Percentiles rank a stretch among this genome's conserved stretches.
Evolutionary conservation across 192 early-diverging fungal species (phyloP).

Genomic region (Linderina pennispora): DNA sequence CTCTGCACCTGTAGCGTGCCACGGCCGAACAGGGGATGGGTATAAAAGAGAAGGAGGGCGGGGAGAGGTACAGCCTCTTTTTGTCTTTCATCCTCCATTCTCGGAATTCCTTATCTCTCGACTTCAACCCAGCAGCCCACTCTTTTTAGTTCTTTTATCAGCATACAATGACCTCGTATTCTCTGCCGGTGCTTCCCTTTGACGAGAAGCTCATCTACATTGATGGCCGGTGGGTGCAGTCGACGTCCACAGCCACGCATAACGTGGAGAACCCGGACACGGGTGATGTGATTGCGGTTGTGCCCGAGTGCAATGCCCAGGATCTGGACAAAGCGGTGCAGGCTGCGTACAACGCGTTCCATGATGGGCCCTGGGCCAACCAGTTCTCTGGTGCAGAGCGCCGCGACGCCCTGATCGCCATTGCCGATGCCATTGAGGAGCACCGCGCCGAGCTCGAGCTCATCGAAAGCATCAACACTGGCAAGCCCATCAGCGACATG

Average conservation of each 20-base stretch:
- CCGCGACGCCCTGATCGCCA: slow-evolving; percentile 41
- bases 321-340: slow-evolving; percentile 40
- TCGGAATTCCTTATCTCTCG: too few relatives aligned
- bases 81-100: too few relatives aligned
- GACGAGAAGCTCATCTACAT: slow-evolving; percentile 29
- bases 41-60: too few relatives aligned
- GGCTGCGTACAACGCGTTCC: slow-evolving; percentile 37
- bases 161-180: background rate
- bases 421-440: slow-evolving; percentile 39
- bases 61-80: too few relatives aligned
- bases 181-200: slow-evolving; percentile 29
- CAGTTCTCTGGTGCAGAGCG: slow-evolving; percentile 47
- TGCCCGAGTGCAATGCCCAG: slow-evolving; percentile 27
- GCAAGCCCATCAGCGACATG: slow-evolving; percentile 49
- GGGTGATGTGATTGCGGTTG: slow-evolving; percentile 25
- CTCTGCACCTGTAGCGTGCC: too few relatives aligned
- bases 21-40: too few relatives aligned
- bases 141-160: background rate
- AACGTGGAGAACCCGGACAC: slow-evolving; percentile 39
- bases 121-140: too few relatives aligned
- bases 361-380: slow-evolving; percentile 40
- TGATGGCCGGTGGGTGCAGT: slow-evolving; percentile 26
- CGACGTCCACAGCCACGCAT: slow-evolving; percentile 5
- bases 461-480: slow-evolving; percentile 48
- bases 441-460: slow-evolving; percentile 30